Evolutionary conservation across 106 monocot genomes (phyloP).

Genomic region (Ottelia alismoides): DNA sequence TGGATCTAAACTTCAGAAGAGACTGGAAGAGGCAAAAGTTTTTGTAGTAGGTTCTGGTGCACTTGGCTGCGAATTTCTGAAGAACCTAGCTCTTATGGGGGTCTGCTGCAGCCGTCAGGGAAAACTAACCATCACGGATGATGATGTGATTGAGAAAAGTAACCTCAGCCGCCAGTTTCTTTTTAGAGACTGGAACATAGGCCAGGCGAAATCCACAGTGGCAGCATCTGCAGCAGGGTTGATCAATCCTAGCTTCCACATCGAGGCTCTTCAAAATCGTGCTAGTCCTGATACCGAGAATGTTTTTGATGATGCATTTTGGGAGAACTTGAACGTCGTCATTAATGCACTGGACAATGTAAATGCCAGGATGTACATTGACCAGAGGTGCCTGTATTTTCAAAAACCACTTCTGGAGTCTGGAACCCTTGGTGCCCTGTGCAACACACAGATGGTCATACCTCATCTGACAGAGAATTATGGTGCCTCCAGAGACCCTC

Average conservation of each 20-base stretch:
- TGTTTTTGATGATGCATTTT: constrained; percentile 85
- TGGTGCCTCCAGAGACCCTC: constrained; percentile 78
- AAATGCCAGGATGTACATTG: constrained; percentile 81
- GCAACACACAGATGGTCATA: constrained; percentile 93
- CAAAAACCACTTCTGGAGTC: constrained; percentile 94
- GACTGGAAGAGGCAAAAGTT: constrained; percentile 62
- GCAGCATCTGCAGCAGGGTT: constrained; percentile 56
- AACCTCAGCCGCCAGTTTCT: constrained; percentile 92
- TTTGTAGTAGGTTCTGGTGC: constrained; percentile 89
- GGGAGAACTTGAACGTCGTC: constrained; percentile 64
- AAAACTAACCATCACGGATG: constrained; percentile 78
- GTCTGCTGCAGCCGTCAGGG: constrained; percentile 72
- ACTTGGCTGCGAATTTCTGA: constrained; percentile 96
- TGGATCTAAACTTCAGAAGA: constrained; percentile 81
- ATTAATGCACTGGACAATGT: constrained; percentile 94
- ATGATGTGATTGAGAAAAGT: constrained; percentile 95
- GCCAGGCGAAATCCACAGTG: constrained; percentile 82
- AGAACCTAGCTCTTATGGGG: constrained; percentile 92
- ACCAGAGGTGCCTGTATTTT: constrained; percentile 67
- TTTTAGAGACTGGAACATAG: constrained; percentile 93
- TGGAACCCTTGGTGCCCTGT: constrained; percentile 77
- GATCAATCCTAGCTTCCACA: constrained; percentile 56
- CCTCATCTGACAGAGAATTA: constrained; percentile 96
- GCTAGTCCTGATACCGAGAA: constrained; percentile 74
- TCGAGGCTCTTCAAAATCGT: constrained; percentile 88